Conservation (phyloP, 2,329 filamentous ascomycete species). For the Cladobotryum protrusum region DNA sequence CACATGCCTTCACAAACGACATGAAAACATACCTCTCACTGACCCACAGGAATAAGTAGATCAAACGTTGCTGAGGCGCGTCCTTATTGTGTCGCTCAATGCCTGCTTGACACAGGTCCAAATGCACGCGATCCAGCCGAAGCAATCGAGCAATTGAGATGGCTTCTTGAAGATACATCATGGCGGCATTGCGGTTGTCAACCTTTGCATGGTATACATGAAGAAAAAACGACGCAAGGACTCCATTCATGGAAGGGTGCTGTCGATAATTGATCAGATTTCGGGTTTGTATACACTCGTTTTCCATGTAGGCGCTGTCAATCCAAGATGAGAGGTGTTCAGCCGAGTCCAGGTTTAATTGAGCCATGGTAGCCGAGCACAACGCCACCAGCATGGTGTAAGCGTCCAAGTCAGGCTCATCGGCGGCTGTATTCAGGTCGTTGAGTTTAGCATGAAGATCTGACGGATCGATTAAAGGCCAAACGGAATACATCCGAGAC, state of each 20-base stretch:
- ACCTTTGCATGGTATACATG: conserved; percentile 9
- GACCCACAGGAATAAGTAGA: conserved; percentile 9
- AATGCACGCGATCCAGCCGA: conserved; percentile 2
- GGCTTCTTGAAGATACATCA: conserved; percentile 7
- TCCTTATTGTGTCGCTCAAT: not conserved
- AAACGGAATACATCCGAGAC: conserved; percentile 9
- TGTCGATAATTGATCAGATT: conserved; percentile 5
- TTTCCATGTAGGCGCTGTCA: conserved; percentile 8
- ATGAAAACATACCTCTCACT: conserved; percentile 7
- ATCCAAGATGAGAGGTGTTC: not conserved
- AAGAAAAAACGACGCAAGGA: conserved; percentile 9
- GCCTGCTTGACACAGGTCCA: not conserved
- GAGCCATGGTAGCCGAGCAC: conserved; percentile 8
- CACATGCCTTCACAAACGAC: not conserved
- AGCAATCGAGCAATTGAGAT: conserved; percentile 9
- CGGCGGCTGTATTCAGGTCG: not conserved
- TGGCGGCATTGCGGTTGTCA: conserved; percentile 8
- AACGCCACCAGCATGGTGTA: conserved; percentile 7
- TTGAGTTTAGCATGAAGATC: conserved; percentile 1
- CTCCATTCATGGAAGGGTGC: conserved; percentile 5
- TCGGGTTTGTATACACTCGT: conserved; percentile 4
- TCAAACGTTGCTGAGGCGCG: not conserved
- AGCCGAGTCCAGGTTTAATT: conserved; percentile 2
- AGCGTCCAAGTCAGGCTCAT: not conserved
- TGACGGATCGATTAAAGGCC: conserved; percentile 3